Base-by-base conservation (phyloP, 78 protist genomes). In the Dictyostelium purpureum region DNA sequence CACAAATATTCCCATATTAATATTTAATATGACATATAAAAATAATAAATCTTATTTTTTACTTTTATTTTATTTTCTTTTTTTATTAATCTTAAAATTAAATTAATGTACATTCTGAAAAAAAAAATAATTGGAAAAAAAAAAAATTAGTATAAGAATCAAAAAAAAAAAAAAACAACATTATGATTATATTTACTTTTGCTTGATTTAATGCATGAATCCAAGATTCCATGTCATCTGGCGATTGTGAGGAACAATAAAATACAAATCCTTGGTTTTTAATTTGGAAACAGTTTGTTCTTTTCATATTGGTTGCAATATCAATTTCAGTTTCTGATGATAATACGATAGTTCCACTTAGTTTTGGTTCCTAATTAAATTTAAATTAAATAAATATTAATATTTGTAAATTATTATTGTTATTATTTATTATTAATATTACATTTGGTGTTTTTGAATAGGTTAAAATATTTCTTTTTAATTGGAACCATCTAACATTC, bases 401-500 rank as follows among this genome's bases (percentile, higher is more conserved):
- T 1, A 69, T 31, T 69, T 21, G 14, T n/a, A n/a, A n/a, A 21
- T 21, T 35, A 65, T 33, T 65, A 33, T 10, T 6, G 18, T 26
- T 59, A 59, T 26, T 6, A 59, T 4, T 33, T 1, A 63, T 35
- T 35, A 63, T 28, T 35, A 61, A 31, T 18, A n/a, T 3, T 71
- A 71, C 80, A 33, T 33, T 85, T 70, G 91, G 91, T 9, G 80
- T 45, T 73, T 85, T 85, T 26, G 91, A 14, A 59, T 85, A 85
- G 0, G 91, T 85, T 26, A 85, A 73, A n/a, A 70, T 45, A 73
- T 85, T 85, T 59, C 91, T 70, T 47, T 59, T 70, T 10, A 85
- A 59, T 73, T 52, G 66, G 49, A 85, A 85, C 91, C 91, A 85
- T 73, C 91, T 85, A 19, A 85, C 81, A 59, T 85, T 85, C 91